phyloP scores from a whole-genome alignment of 2,329 filamentous ascomycete species.

The Fusarium stilboides region DNA sequence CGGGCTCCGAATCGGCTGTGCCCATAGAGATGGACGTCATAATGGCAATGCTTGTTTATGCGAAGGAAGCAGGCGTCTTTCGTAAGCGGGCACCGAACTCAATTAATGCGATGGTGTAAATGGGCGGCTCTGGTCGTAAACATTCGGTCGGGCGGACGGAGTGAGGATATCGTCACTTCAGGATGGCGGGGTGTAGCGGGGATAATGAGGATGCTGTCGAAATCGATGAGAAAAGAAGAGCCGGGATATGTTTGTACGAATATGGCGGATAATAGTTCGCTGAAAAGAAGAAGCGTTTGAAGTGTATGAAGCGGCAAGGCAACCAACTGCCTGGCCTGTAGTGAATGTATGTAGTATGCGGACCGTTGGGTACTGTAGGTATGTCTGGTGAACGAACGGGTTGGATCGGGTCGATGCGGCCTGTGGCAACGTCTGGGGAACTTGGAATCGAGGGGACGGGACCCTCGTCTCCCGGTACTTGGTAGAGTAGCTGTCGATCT shows the following conservation, averaged over 20 bases:
- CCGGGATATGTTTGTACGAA: neutral
- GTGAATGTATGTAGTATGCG: neutral
- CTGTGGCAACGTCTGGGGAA: conserved; percentile 17
- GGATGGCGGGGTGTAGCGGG: conserved; percentile 35
- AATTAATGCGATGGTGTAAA: conserved; percentile 7
- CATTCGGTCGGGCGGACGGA: conserved; percentile 38
- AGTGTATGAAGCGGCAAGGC: neutral
- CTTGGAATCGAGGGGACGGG: conserved; percentile 21
- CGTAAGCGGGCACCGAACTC: neutral
- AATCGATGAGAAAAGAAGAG: neutral
- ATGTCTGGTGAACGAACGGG: conserved; percentile 22
- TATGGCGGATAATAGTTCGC: neutral
- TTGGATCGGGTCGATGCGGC: conserved; percentile 42
- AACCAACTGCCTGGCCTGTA: neutral
- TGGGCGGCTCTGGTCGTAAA: conserved; percentile 9
- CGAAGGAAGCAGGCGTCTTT: neutral
- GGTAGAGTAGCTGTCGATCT: conserved; percentile 12
- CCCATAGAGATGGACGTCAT: conserved; percentile 1
- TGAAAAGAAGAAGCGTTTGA: neutral
- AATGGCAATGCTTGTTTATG: neutral
- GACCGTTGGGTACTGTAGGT: neutral
- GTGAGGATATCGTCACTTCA: conserved; percentile 23
- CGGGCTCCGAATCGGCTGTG: conserved; percentile 9
- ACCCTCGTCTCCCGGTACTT: conserved; percentile 32
- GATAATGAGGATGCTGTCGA: conserved; percentile 5